Evolutionary conservation across 2,329 filamentous ascomycete genomes (phyloP), one percentile per base, ranked within the genome.

Genomic region (Diaporthe longicolla): DNA sequence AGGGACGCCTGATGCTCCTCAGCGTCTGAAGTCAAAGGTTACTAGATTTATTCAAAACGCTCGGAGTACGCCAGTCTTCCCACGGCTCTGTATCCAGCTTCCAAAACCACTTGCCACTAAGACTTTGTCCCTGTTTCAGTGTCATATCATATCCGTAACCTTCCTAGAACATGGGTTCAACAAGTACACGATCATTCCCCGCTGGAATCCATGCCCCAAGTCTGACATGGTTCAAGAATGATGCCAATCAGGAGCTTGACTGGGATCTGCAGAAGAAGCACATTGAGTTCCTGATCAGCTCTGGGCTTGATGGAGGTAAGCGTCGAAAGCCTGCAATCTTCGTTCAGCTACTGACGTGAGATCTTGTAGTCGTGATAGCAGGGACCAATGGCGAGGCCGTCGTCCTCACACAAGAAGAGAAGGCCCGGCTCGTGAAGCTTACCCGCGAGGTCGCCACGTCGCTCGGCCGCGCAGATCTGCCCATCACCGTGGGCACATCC

Each of bases 371-470:
- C 74, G 91, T 93, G 59, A 90, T 91, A 55, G 92, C 93, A 79
- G 93, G 93, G 68, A 93, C 91, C 77, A 94, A 94, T 78, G 93
- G 93, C 77, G 93, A 95, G 83, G 91, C 93, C 11, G 92, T 93
- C 4, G 92, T 93, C 75, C 85, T 94, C 6, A 89, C 89, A 57
- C 86, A 88, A 73, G 86, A 88, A 19, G 93, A 94, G 81, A 90
- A 93, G 78, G 86, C 87, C 66, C 83, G 87, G 63, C 87, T 94
- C 75, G 91, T 92, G 6, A 82, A 82, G 73, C 87, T 88, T 40
- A 92, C 92, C 2, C 91, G 92, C 63, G 85, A 89, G 76, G 89
- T 89, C 48, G 88, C 92, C 52, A 87, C 89, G 76, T 83, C 85
- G 50, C 86, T 85, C 63, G 91, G 89, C 13, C 90, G 87, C 76